A percentile compares a stretch with the other conserved stretches of the same genome.
phyloP scores from a whole-genome alignment of 805 yeast genomes.

The Danielia reshetovae region DNA sequence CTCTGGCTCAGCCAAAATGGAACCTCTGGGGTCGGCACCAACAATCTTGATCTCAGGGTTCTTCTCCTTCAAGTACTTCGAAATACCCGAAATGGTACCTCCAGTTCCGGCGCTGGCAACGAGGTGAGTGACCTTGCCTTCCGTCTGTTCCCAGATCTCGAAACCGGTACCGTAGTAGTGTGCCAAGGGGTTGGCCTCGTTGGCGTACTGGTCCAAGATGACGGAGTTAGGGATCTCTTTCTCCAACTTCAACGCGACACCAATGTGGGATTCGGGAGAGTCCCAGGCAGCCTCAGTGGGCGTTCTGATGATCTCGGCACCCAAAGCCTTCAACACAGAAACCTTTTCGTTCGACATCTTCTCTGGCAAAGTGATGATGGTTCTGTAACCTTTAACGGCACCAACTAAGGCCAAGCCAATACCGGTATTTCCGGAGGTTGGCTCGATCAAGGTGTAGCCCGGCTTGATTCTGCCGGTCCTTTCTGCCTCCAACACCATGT shows the following conservation, averaged over 20 bases:
- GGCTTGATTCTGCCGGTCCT: conserved; percentile 73
- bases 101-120: conserved; percentile 96
- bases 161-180: conserved; percentile 82
- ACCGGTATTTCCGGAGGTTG: conserved; percentile 90
- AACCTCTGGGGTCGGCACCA: conserved; percentile 87
- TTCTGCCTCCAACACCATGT: conserved; percentile 87
- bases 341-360: conserved; percentile 91
- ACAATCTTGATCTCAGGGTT: conserved; percentile 57
- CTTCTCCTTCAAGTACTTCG: conserved; percentile 70
- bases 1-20: conserved; percentile 79
- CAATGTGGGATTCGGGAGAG: conserved; percentile 86
- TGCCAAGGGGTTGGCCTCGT: conserved; percentile 75
- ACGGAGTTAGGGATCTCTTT: conserved; percentile 82
- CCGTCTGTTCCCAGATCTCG: conserved; percentile 80
- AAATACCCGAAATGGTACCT: conserved; percentile 94
- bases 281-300: conserved; percentile 94
- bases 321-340: conserved; percentile 80
- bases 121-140: conserved; percentile 64
- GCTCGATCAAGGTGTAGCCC: conserved; percentile 82
- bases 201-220: conserved; percentile 78
- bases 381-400: conserved; percentile 82
- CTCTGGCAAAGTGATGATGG: conserved; percentile 85
- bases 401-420: conserved; percentile 85
- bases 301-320: conserved; percentile 87
- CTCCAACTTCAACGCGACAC: conserved; percentile 77